Base-by-base conservation (phyloP, 2,329 filamentous ascomycete genomes). In the Alternaria dauci region DNA sequence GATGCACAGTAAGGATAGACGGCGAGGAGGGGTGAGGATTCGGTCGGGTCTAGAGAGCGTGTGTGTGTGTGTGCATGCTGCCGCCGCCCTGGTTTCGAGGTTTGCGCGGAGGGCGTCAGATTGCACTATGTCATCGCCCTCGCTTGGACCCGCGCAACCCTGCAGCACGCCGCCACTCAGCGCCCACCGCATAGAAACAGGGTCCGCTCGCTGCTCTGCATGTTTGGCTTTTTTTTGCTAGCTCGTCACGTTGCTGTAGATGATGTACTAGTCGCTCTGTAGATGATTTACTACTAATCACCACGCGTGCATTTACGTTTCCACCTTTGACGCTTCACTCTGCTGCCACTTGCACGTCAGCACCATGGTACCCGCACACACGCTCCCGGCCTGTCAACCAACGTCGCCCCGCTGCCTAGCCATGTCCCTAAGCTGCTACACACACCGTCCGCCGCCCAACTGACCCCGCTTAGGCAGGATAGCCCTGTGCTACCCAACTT, bases 401-500 rank as follows among this genome's bases (percentile, higher is more conserved):
- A 52, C 58, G 42, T 48, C 41, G 60, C 61, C 61, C 61, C 61
- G 55, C 61, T 46, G 28, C 30, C 55, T 39, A 52, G 25, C 20
- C n/a, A 18, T 26, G 38, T 23, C 12, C 44, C 54, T 65, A 61
- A 61, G 52, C 50, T 52, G 57, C 50, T 41, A 55, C 52, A 57
- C 30, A 23, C 30, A 30, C 44, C 32, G 20, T 55, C 38, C 41
- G 54, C 57, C 53, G 62, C 58, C 62, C 62, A 61, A 64, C 42
- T 28, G 55, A 51, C 62, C 46, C 54, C 46, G 30, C 54, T 62
- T 43, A 44, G 60, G 58, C 58, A 56, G 50, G 53, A 62, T 65
- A 58, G 58, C 60, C 62, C 56, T 61, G 55, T 54, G 48, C 30
- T 50, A 57, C 63, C 63, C 63, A 64, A 65, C 60, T 48, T 59